These are phyloP conservation scores for Penicillium angulare DNA, from an alignment of 495 filamentous ascomycete genomes.

Conservation along the genomic window DNA sequence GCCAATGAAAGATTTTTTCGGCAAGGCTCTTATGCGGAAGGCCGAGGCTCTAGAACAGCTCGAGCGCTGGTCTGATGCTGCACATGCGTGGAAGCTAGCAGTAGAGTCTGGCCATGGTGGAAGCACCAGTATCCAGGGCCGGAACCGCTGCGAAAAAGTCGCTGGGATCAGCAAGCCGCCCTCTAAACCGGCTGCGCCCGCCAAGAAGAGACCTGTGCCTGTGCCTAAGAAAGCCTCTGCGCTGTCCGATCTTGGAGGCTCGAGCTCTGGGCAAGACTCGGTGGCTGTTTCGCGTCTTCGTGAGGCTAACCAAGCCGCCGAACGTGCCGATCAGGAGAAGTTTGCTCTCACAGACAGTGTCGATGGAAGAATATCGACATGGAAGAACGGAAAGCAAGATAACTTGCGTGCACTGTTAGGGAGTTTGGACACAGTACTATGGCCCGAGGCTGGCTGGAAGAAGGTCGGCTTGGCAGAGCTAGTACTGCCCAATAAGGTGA, in stretches of 20 bases:
- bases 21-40: constrained; percentile 89
- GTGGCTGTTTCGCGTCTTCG: constrained; percentile 77
- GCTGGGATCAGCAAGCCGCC: constrained; percentile 55
- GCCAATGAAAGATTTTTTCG: constrained; percentile 88
- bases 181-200: constrained; percentile 34
- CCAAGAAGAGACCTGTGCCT: constrained; percentile 35
- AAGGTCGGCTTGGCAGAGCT: constrained; percentile 92
- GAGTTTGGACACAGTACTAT: constrained; percentile 87
- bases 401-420: constrained; percentile 85
- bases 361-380: constrained; percentile 69
- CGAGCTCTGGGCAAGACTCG: constrained; percentile 23
- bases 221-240: constrained; percentile 44
- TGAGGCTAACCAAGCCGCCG: constrained; percentile 77
- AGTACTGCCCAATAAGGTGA: constrained; percentile 86
- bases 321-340: constrained; percentile 85
- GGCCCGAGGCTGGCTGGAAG: constrained; percentile 92
- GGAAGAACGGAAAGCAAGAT: constrained; percentile 86
- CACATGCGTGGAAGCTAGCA: constrained; percentile 72
- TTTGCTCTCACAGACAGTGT: constrained; percentile 84
- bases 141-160: constrained; percentile 89
- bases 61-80: constrained; percentile 88
- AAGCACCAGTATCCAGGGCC: constrained; percentile 74
- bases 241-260: constrained; percentile 41
- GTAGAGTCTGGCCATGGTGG: constrained; percentile 84
- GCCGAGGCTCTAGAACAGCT: constrained; percentile 94